Evolutionary conservation across 1,139 yeast species (phyloP), one percentile per base, ranked within the genome.

Genomic region (Yamadazyma spencermartinsiae): DNA sequence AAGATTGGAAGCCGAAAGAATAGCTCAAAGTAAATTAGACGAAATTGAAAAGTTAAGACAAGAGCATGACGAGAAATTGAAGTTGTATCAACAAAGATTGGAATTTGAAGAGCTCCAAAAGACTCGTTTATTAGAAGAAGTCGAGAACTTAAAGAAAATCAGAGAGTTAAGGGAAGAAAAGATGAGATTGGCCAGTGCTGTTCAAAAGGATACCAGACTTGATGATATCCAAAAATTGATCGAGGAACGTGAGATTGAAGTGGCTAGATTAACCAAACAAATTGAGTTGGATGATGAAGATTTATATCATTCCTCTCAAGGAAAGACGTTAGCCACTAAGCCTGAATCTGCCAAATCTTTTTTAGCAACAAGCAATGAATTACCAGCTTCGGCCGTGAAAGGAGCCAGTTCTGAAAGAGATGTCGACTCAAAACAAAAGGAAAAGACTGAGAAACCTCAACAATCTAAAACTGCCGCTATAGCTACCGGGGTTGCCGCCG

Each of bases 121-220:
- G 45, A 44, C 53, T 19, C 59, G 72, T 46, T 55, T 66, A 34
- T 42, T 59, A 39, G 71, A 64, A 41, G 73, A 67, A 49, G 69
- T 66, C 42, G 68, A 57, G 31, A 64, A 65, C 46, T 61, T 66
- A 58, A 63, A 63, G 48, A 64, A 65, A 40, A 65, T 67, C 41
- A 56, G 62, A 43, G 58, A 60, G 36, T 63, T 67, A 46, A 62
- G 70, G 50, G 72, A 63, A 52, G 71, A 67, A 42, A 66, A 63
- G 46, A 60, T 60, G 4, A 57, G 60, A 43, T 60, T 65, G 43
- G 52, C 66, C n/a, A 50, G 45, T 30, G 58, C 61, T 41, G 58
- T 60, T 34, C 48, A 49, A 21, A 51, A 54, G 26, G 58, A 56
- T 34, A 41, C 48, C 33, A 58, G 60, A 30, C 38, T 63, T 33